phyloP scores from a whole-genome alignment of 208 protist species.

The Trichomonas tenax region DNA sequence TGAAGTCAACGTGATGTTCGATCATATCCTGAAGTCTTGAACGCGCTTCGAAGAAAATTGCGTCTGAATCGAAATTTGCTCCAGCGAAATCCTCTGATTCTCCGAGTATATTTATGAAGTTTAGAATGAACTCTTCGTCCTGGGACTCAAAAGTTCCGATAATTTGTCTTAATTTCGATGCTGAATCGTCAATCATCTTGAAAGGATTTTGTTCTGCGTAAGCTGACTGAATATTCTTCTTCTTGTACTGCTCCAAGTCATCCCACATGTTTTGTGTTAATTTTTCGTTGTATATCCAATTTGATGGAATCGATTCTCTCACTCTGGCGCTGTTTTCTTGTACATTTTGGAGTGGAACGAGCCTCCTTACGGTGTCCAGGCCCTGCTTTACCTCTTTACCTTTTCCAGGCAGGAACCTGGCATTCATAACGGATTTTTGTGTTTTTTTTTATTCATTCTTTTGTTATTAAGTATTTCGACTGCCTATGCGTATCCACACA shows the following conservation, averaged over 20 bases:
- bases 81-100: background rate
- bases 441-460: too few species aligned
- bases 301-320: background rate
- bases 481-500: too few species aligned
- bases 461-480: too few species aligned
- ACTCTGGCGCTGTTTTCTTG: background rate
- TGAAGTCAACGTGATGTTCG: background rate
- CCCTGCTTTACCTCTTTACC: background rate
- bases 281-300: background rate
- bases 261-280: background rate
- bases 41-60: background rate
- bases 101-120: background rate
- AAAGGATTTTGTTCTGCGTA: background rate
- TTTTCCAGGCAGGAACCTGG: background rate
- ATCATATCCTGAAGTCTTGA: background rate
- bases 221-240: background rate
- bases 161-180: background rate
- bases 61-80: background rate
- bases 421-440: background rate
- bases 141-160: background rate
- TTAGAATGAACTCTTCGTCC: background rate
- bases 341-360: background rate
- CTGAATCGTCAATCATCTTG: background rate
- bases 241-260: background rate
- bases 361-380: background rate